phyloP scores from a whole-genome alignment of 306 rosid genomes.

The Erythrophleum fordii region DNA sequence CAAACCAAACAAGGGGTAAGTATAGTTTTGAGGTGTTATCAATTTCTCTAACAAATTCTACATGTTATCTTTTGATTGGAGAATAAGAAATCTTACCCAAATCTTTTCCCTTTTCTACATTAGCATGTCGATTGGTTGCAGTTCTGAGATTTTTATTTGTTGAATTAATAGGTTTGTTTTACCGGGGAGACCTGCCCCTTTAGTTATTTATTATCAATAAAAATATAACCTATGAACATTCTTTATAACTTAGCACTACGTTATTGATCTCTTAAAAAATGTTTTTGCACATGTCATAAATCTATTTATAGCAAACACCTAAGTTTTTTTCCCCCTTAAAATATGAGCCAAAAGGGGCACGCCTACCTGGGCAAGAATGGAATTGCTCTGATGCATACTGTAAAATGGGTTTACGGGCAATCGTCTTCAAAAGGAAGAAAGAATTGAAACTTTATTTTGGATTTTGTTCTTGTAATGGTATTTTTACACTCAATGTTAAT shows the following conservation, averaged over 20 bases:
- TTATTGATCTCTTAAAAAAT: not conserved
- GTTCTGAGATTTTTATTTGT: not conserved
- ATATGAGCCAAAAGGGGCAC: not conserved
- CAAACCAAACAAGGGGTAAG: too few relatives aligned
- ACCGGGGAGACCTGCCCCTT: not conserved
- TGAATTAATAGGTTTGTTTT: conserved; percentile 7
- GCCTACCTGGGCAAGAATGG: not conserved
- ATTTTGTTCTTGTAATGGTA: not conserved
- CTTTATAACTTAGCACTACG: not conserved
- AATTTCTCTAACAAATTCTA: not conserved
- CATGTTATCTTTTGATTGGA: not conserved
- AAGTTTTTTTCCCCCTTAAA: not conserved
- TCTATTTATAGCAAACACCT: not conserved
- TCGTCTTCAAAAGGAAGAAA: not conserved
- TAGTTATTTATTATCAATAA: not conserved
- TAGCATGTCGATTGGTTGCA: not conserved
- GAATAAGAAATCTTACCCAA: not conserved
- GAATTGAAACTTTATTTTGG: not conserved
- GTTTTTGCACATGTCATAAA: too few relatives aligned
- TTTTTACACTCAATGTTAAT: not conserved
- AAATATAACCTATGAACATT: not conserved
- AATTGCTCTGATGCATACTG: not conserved
- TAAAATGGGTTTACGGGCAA: not conserved
- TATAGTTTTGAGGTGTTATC: not conserved
- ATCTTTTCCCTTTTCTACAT: not conserved